Evolutionary conservation across 768 basidiomycete species (phyloP), one percentile per base, ranked within the genome.

Genomic region (Phlebiopsis flavidoalba): DNA sequence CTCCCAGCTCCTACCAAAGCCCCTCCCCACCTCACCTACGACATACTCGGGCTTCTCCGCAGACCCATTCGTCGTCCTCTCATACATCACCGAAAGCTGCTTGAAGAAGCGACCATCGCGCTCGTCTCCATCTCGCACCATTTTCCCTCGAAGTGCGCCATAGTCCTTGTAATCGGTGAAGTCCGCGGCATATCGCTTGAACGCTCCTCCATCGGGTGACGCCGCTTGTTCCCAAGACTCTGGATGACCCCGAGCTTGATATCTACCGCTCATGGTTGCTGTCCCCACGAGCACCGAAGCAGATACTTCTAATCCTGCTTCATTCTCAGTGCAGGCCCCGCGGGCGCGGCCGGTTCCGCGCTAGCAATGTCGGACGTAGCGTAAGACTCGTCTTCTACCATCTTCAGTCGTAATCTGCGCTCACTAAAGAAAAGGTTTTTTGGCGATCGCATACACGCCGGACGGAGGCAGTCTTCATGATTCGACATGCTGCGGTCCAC

Each of bases 401-500:
- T 56, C 55, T 14, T 19, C 40, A 17, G 21, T 22, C 1, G 33
- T 53, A 17, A 2, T 47, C 60, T 47, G 40, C 35, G 52, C 45
- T 36, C 17, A 35, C 14, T 8, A 50, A 26, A 12, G 19, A 3
- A 48, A 62, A 93, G 92, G 91, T 5, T 93, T 95, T 71, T 71
- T 93, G 48, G 91, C 93, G 1, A 78, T 86, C 2, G 84, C 87
- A 3, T 92, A 88, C 69, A 68, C 72, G n/a, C n/a, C n/a, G 5
- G 80, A 82, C 52, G 85, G 84, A n/a, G 1, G 75, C 80, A 1
- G 59, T 95, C 21, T 73, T 81, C 36, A 74, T 94, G 35, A 70
- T 94, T 17, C n/a, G 89, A 95, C 67, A 78, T 93, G 79, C 80
- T n/a, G 91, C 22, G 88, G 84, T 1, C 91, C 92, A 0, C 79